phyloP scores from a whole-genome alignment of 1,139 yeast species.

The Saccharomyces hybrid region DNA sequence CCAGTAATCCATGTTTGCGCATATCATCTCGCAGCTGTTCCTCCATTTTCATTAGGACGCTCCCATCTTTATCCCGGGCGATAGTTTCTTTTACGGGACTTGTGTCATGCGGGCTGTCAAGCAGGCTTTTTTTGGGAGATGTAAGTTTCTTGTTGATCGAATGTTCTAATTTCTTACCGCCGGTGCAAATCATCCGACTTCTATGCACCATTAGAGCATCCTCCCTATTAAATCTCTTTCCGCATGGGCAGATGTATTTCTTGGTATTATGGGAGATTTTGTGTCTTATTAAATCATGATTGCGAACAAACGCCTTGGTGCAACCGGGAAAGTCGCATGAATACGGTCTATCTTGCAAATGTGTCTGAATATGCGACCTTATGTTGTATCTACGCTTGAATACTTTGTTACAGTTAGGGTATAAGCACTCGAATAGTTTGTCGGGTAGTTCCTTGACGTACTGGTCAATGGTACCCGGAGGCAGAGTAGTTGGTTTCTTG shows the following conservation, averaged over 20 bases:
- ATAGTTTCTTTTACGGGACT: constrained; percentile 4
- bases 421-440: constrained; percentile 63
- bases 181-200: constrained; percentile 65
- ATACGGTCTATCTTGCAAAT: constrained; percentile 86
- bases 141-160: constrained; percentile 18
- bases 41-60: constrained; percentile 16
- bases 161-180: constrained; percentile 44
- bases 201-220: constrained; percentile 85
- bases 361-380: constrained; percentile 93
- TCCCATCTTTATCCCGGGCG: background rate
- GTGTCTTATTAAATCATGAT: constrained; percentile 88
- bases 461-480: constrained; percentile 82
- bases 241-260: constrained; percentile 74
- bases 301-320: constrained; percentile 62
- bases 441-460: constrained; percentile 57
- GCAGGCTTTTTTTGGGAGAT: constrained; percentile 19
- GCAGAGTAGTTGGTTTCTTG: constrained; percentile 56
- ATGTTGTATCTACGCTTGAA: constrained; percentile 88
- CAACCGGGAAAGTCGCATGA: constrained; percentile 58
- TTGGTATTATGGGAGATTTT: constrained; percentile 78
- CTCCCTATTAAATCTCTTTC: constrained; percentile 79
- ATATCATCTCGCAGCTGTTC: constrained; percentile 15
- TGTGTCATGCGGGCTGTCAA: background rate
- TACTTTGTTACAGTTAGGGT: constrained; percentile 68
- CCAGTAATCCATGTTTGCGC: constrained; percentile 9